Evolutionary conservation across 2,329 filamentous ascomycete genomes (phyloP).

Genomic region (Didymella pinodella): DNA sequence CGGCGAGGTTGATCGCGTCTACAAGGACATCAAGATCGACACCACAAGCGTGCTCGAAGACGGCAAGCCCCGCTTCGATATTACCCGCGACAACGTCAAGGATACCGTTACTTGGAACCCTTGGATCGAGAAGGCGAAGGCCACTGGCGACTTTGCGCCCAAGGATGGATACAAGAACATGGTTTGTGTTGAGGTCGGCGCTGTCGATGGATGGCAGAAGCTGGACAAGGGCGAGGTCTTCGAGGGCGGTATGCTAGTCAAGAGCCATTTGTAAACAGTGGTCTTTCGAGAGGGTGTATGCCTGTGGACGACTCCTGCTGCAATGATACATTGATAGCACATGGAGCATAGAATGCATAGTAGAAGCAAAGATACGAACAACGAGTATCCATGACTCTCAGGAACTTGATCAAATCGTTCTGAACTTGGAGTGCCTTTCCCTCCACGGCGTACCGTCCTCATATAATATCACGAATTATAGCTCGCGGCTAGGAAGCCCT

Average conservation of each 20-base stretch:
- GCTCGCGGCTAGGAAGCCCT: constrained; percentile 22
- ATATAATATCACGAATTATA: constrained; percentile 3
- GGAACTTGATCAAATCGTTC: too few relatives aligned
- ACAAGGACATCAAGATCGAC: constrained; percentile 70
- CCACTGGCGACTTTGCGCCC: constrained; percentile 86
- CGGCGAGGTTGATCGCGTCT: constrained; percentile 87
- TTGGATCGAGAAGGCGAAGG: constrained; percentile 83
- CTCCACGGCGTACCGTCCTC: neutral
- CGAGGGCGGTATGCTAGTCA: constrained; percentile 69
- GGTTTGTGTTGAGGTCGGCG: constrained; percentile 92
- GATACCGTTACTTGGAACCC: constrained; percentile 98
- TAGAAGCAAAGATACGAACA: constrained; percentile 6
- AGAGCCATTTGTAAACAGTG: constrained; percentile 47
- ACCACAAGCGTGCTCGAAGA: constrained; percentile 70
- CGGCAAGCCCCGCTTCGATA: constrained; percentile 71
- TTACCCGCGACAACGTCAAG: constrained; percentile 83
- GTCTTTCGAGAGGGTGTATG: neutral
- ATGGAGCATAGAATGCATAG: constrained; percentile 11
- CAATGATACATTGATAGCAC: neutral
- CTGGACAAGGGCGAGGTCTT: constrained; percentile 80
- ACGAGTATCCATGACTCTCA: neutral
- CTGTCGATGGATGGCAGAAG: constrained; percentile 81
- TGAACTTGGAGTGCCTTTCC: neutral
- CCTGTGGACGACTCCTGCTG: neutral
- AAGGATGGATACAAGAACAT: constrained; percentile 92